phyloP scores from a whole-genome alignment of 345 rosid genomes.

The Mallotus nudiflorus region DNA sequence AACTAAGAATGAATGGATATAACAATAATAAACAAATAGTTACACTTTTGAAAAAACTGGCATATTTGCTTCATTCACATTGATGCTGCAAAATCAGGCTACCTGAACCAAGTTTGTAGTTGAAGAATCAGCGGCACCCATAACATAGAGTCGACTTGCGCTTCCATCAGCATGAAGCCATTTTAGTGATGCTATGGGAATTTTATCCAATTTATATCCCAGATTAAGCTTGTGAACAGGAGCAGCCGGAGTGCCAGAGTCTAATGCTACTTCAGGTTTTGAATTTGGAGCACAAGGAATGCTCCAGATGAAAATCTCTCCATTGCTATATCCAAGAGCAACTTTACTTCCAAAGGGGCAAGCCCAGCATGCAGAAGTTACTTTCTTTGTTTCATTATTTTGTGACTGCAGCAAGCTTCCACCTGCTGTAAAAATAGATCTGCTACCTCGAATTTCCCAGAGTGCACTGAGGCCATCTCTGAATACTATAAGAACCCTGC shows the following conservation, averaged over 20 bases:
- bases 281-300: constrained; percentile 42
- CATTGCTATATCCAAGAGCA: constrained; percentile 76
- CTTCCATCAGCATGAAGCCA: constrained; percentile 73
- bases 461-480: constrained; percentile 63
- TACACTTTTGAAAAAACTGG: neutral
- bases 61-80: neutral
- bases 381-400: constrained; percentile 63
- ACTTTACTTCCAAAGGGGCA: constrained; percentile 84
- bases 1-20: neutral
- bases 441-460: constrained; percentile 82
- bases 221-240: constrained; percentile 74
- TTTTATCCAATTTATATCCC: constrained; percentile 75
- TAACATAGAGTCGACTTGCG: constrained; percentile 67
- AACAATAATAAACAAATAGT: neutral
- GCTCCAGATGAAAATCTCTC: constrained; percentile 76
- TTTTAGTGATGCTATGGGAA: constrained; percentile 64
- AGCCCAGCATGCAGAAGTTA: constrained; percentile 84
- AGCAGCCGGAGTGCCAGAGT: constrained; percentile 37
- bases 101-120: constrained; percentile 66
- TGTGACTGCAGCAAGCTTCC: constrained; percentile 52
- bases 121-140: constrained; percentile 54
- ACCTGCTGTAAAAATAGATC: constrained; percentile 52
- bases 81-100: constrained; percentile 7
- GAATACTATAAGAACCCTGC: constrained; percentile 74
- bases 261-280: constrained; percentile 40